phyloP scores from a whole-genome alignment of 768 basidiomycete genomes.

The Lactifluus pinguis region DNA sequence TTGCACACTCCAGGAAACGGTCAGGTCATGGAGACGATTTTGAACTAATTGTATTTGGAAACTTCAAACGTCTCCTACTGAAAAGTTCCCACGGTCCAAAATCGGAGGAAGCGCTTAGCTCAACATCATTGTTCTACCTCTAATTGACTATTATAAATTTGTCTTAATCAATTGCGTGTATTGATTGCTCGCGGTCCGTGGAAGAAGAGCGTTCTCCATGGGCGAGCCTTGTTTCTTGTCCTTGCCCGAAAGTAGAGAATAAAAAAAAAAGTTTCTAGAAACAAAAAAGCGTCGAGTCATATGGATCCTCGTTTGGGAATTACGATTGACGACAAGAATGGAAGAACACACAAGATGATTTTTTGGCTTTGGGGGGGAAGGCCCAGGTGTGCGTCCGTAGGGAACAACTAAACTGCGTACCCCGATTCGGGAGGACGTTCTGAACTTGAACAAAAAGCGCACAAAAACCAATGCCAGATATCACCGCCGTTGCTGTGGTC shows the following conservation, averaged over 20 bases:
- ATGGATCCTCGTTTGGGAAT: not conserved
- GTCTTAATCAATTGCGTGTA: too few species aligned
- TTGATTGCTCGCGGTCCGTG: too few species aligned
- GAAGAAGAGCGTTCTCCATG: too few species aligned
- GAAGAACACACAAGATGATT: not conserved
- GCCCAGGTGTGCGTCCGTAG: not conserved
- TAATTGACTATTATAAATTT: too few species aligned
- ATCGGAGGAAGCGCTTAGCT: not conserved
- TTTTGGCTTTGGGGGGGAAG: not conserved
- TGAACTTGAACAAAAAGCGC: not conserved
- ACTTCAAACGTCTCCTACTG: not conserved
- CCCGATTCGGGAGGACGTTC: not conserved
- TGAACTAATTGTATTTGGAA: not conserved
- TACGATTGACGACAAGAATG: not conserved
- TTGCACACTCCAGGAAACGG: not conserved
- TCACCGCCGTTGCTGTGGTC: not conserved
- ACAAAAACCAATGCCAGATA: not conserved
- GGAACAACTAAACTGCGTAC: not conserved
- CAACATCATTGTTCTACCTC: too few species aligned
- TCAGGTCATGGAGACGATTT: not conserved
- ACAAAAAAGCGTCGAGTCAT: not conserved
- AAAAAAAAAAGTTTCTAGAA: not conserved
- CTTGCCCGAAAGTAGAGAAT: not conserved
- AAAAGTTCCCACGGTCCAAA: not conserved
- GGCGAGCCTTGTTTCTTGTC: not conserved